Evolutionary conservation across 2,329 filamentous ascomycete species (phyloP), one percentile per base, ranked within the genome.

Genomic region (Aspergillus ochraceus): DNA sequence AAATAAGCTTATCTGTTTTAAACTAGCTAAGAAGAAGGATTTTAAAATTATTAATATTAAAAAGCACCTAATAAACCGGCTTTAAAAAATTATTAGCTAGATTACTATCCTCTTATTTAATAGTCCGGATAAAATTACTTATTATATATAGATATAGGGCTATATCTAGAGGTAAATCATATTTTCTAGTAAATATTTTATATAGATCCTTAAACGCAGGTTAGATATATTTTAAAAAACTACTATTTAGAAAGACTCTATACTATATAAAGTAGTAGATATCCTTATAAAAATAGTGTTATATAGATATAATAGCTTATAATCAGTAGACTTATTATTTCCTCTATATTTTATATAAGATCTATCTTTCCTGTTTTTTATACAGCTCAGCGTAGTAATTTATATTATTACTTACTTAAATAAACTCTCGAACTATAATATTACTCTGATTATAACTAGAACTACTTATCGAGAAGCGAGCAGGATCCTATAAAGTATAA

Each of bases 301-400:
- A n/a, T 0, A 86, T 62, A 0, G 86, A 77, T 0, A 65, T 32
- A 1, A 77, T 74, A 0, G 72, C 59, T 0, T 69, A 67, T 0
- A 86, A 83, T 1, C 75, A 78, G 63, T 88, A 77, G 0, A 85
- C 64, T 52, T 89, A 75, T 2, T 80, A 75, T 66, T 91, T 85
- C 32, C 82, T 75, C 63, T 91, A 85, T 0, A 84, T 80, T 61
- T 92, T 88, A 0, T 85, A 85, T 0, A 84, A 78, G 0, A 91
- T 74, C 49, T 70, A 52, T 17, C 88, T 79, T 67, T 91, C 88
- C 63, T 91, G 86, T 58, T 91, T 88, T 66, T 90, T 87, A 2
- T 85, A 77, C n/a, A 90, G 70, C 0, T 73, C 72, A 77, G 70
- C 61, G 87, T 85, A 0, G 83, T 75, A n/a, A 87, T 82, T 0